phyloP scores from a whole-genome alignment of 306 rosid species.

The Dryas alaskensis region DNA sequence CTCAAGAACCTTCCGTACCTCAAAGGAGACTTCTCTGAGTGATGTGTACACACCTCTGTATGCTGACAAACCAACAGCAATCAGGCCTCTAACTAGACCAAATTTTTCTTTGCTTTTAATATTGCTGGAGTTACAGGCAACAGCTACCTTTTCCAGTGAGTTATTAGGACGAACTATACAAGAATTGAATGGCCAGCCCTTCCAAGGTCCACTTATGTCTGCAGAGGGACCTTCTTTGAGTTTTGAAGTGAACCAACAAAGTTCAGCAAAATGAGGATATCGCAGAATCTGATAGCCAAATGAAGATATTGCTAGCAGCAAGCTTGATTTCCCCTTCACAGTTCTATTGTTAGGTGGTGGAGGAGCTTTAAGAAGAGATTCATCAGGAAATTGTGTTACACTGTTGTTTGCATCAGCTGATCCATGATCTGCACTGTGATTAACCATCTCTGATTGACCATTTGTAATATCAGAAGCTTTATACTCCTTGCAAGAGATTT shows the following conservation, averaged over 20 bases:
- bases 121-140: conserved; percentile 43
- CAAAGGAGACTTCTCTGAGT: conserved; percentile 69
- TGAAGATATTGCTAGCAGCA: conserved; percentile 69
- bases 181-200: conserved; percentile 97
- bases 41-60: conserved; percentile 81
- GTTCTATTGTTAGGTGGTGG: conserved; percentile 49
- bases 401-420: conserved; percentile 26
- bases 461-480: conserved; percentile 28
- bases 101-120: conserved; percentile 57
- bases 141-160: conserved; percentile 44
- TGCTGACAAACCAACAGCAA: conserved; percentile 90
- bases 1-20: conserved; percentile 79
- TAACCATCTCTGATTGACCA: conserved; percentile 27
- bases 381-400: conserved; percentile 37
- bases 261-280: conserved; percentile 94
- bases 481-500: conserved; percentile 25
- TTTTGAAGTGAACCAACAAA: conserved; percentile 96
- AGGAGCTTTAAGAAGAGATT: conserved; percentile 42
- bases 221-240: conserved; percentile 84
- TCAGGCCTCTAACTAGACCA: conserved; percentile 72
- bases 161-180: conserved; percentile 69
- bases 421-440: conserved; percentile 33
- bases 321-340: conserved; percentile 65
- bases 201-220: conserved; percentile 92
- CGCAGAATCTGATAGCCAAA: conserved; percentile 89